Conservation (phyloP, 306 rosid genomes). For the Chamaecrista fasciculata region DNA sequence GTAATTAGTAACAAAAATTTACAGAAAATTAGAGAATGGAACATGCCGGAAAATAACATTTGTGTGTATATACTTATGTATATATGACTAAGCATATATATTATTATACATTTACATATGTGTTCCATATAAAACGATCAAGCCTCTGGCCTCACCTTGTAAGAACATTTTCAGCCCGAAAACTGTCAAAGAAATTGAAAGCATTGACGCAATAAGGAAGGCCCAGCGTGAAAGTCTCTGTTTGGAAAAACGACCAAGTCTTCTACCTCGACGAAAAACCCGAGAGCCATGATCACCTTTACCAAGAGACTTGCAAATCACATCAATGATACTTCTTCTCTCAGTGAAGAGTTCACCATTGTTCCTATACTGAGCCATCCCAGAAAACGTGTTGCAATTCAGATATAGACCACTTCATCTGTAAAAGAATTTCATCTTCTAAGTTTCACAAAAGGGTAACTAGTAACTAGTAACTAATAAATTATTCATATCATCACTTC, state of each 20-base stretch:
- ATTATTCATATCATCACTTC: background rate
- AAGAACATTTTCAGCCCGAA: slow-evolving; percentile 54
- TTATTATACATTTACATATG: background rate
- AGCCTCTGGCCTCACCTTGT: slow-evolving; percentile 50
- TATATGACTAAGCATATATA: background rate
- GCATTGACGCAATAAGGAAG: slow-evolving; percentile 43
- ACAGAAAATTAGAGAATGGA: background rate
- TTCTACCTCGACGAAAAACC: slow-evolving; percentile 62
- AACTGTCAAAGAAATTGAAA: slow-evolving; percentile 50
- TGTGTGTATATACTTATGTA: background rate
- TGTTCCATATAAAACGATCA: background rate
- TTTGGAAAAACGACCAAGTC: slow-evolving; percentile 58
- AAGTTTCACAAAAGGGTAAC: slow-evolving; percentile 18
- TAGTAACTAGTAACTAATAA: slow-evolving; percentile 1
- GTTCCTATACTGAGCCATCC: slow-evolving; percentile 51
- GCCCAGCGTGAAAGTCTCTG: slow-evolving; percentile 49
- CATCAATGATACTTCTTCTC: slow-evolving; percentile 46
- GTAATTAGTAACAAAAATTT: background rate
- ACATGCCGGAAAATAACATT: background rate
- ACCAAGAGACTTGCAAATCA: slow-evolving; percentile 23
- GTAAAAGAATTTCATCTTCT: slow-evolving; percentile 9
- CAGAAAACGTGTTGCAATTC: slow-evolving; percentile 35
- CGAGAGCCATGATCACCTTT: slow-evolving; percentile 45
- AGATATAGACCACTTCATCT: slow-evolving; percentile 40
- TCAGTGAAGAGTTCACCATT: slow-evolving; percentile 46